These are phyloP conservation scores for Cryptosporidium ubiquitum DNA, from an alignment of 169 alveolate genomes.

Conservation along the genomic window DNA sequence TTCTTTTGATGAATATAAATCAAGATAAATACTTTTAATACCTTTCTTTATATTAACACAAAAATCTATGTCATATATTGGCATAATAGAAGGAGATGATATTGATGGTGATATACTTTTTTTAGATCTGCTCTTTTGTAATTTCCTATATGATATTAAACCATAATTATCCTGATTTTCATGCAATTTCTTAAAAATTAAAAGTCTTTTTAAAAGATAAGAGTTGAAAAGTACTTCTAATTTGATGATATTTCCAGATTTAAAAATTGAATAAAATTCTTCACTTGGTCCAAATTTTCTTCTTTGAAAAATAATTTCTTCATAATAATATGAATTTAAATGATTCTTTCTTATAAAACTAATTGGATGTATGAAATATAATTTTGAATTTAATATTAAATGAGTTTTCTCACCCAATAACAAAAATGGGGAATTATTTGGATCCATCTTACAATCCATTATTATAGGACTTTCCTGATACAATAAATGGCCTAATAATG, in stretches of 20 bases:
- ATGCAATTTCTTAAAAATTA: neutral
- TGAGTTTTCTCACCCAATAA: neutral
- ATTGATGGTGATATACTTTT: neutral
- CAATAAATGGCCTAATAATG: conserved; percentile 22
- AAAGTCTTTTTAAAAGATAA: conserved; percentile 1
- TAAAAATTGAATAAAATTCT: neutral
- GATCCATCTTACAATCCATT: conserved; percentile 18
- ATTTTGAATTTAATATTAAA: conserved; percentile 43
- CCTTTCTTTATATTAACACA: conserved; percentile 25
- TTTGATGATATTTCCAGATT: neutral
- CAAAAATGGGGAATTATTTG: neutral
- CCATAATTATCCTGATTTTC: neutral
- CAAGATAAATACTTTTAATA: conserved; percentile 23
- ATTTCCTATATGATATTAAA: neutral
- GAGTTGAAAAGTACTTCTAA: conserved; percentile 22
- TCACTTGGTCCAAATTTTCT: neutral
- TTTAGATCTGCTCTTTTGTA: neutral
- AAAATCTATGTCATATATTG: conserved; percentile 18
- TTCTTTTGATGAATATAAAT: neutral
- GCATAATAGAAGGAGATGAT: neutral
- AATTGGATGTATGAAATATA: conserved; percentile 48
- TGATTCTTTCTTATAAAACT: neutral
- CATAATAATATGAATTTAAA: neutral
- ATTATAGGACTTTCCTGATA: conserved; percentile 5
- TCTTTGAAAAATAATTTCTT: neutral